Evolutionary conservation across 2,329 filamentous ascomycete species (phyloP).

Genomic region (Dichotomopilus funicola): DNA sequence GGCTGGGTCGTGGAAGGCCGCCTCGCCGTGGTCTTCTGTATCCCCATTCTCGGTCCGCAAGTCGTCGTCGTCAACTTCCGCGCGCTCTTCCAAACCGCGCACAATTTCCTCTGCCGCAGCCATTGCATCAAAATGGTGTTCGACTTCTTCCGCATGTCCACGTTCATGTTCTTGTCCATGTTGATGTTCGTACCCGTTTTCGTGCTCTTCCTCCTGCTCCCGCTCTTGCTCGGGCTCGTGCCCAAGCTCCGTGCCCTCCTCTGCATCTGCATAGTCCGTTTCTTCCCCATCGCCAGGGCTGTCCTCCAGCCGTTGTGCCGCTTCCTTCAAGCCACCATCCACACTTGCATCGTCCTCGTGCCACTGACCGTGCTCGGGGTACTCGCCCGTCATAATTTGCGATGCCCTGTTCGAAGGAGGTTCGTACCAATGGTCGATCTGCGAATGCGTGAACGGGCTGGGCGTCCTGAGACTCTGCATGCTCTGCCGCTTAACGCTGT

Average conservation of each 20-base stretch:
- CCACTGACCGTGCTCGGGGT: conserved; percentile 25
- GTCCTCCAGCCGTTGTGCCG: conserved; percentile 6
- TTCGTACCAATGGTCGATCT: conserved; percentile 47
- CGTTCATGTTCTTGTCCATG: no score
- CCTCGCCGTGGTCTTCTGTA: conserved; percentile 19
- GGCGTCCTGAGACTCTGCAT: conserved; percentile 67
- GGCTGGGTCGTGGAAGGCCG: conserved; percentile 30
- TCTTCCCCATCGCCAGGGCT: conserved; percentile 24
- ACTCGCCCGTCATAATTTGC: conserved; percentile 5
- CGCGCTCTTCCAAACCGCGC: neutral
- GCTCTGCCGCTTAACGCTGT: conserved; percentile 71
- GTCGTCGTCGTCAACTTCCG: conserved; percentile 35
- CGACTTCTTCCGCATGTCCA: conserved; percentile 13
- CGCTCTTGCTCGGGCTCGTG: no score
- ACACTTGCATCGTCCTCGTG: conserved; percentile 27
- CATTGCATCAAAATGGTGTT: conserved; percentile 5
- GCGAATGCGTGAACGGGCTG: conserved; percentile 71
- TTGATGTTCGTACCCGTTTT: no score
- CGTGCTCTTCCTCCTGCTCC: no score
- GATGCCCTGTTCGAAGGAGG: conserved; percentile 24
- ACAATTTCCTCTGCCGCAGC: conserved; percentile 14
- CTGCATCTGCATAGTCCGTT: conserved; percentile 25
- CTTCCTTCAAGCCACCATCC: conserved; percentile 23
- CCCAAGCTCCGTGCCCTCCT: conserved; percentile 24
- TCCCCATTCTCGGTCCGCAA: conserved; percentile 36